phyloP scores from a whole-genome alignment of 306 rosid genomes.

The Crataegus laevigata region DNA sequence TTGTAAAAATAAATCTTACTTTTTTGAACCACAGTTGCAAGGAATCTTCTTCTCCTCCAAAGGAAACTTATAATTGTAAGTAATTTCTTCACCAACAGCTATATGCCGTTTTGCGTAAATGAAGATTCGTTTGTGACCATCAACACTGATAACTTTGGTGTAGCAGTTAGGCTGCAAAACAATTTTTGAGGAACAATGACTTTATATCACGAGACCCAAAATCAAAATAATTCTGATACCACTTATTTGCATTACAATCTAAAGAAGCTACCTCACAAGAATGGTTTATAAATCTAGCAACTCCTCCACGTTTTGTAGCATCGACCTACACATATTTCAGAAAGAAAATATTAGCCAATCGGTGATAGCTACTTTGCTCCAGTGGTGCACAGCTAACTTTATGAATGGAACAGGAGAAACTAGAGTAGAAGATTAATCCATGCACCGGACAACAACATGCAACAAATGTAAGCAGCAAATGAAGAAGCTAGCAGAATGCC shows the following conservation, averaged over 20 bases:
- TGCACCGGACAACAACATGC: neutral
- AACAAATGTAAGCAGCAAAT: neutral
- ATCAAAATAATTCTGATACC: neutral
- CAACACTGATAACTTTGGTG: slow-evolving; percentile 89
- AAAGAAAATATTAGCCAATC: slow-evolving; percentile 8
- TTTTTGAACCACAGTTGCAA: slow-evolving; percentile 89
- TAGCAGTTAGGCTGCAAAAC: slow-evolving; percentile 93
- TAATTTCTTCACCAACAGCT: slow-evolving; percentile 86
- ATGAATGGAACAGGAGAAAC: neutral
- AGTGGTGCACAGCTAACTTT: neutral
- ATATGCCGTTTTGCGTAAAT: slow-evolving; percentile 89
- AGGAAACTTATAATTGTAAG: slow-evolving; percentile 95
- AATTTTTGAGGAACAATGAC: neutral
- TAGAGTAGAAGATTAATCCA: neutral
- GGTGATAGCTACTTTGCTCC: neutral
- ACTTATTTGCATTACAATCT: neutral
- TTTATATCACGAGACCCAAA: slow-evolving; percentile 1
- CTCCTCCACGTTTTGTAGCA: slow-evolving; percentile 95
- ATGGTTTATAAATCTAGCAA: slow-evolving; percentile 93
- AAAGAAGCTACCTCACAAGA: slow-evolving; percentile 79
- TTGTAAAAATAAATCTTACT: slow-evolving; percentile 34
- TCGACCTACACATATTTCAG: slow-evolving; percentile 66
- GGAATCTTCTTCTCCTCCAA: slow-evolving; percentile 98
- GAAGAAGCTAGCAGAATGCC: neutral
- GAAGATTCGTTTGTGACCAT: slow-evolving; percentile 88